Evolutionary conservation across 495 filamentous ascomycete species (phyloP), one percentile per base, ranked within the genome.

Genomic region (Trichoderma reesei): DNA sequence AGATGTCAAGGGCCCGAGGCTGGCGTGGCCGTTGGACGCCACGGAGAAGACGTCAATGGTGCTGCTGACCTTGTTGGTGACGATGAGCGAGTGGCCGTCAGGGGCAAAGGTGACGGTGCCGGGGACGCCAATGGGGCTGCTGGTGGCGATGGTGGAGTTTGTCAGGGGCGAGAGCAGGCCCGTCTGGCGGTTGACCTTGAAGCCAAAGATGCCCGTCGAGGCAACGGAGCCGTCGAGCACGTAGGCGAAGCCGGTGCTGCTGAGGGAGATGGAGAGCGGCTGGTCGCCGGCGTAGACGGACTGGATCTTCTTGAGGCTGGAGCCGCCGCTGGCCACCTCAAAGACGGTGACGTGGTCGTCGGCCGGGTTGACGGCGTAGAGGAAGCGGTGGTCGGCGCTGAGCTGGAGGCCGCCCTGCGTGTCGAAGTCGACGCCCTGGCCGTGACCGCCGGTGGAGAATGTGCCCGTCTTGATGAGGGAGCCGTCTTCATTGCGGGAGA

Each of bases 331-430:
- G 26, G 1, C 26, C 7, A 56, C 51, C 6, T 14, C 20, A 13
- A 33, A 56, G 7, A 56, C 51, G 51, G 51, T 56, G 18, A 56
- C 51, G 7, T 56, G 20, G 20, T 56, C 51, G 20, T 33, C 16
- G 31, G 51, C 51, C 51, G 51, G 51, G 51, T 56, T 56, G 20
- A 56, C 51, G 26, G 51, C 51, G 16, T 56, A 56, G 51, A 56
- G 51, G 31, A 56, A 56, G 26, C 18, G 33, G 51, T 56, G 5
- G 20, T 56, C 51, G 16, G 51, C 51, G 26, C 51, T 56, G 31
- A 56, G 51, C 26, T 56, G 51, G 16, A 56, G 51, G 9, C 51
- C 51, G 0, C 51, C 51, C 51, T 56, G 51, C 1, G 26, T 14
- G 11, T 56, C 51, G 11, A 56, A 56, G 26, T 56, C 51, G 51